A percentile compares a stretch with the other conserved stretches of the same genome.
Conservation (phyloP, 2,329 filamentous ascomycete genomes). For the Hymenoscyphus fraxineus region DNA sequence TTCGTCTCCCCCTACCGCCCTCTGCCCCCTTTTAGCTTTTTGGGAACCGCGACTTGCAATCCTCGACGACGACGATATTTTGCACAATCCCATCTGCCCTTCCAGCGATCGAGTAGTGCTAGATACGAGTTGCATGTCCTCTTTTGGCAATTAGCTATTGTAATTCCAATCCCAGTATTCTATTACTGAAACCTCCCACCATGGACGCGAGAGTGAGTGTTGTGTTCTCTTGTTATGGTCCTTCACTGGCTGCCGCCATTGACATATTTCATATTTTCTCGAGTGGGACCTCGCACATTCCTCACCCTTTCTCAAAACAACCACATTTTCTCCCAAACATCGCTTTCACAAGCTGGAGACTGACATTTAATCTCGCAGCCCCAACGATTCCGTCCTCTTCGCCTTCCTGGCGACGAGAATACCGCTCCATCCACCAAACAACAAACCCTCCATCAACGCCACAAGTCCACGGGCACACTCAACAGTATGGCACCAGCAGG, state of each 20-base stretch:
- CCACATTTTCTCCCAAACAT: conserved; percentile 18
- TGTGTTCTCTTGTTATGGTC: conserved; percentile 14
- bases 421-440: conserved; percentile 46
- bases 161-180: conserved; percentile 20
- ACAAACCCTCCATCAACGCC: conserved; percentile 69
- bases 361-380: conserved; percentile 51
- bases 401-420: conserved; percentile 69
- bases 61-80: conserved; percentile 14
- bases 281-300: conserved; percentile 20
- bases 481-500: conserved; percentile 47
- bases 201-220: conserved; percentile 43
- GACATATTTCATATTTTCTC: background rate
- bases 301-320: conserved; percentile 22
- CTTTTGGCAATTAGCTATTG: conserved; percentile 23
- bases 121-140: conserved; percentile 10
- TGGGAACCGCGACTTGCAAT: conserved; percentile 26
- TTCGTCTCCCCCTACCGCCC: conserved; percentile 4
- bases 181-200: conserved; percentile 24
- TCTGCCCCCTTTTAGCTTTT: conserved; percentile 23
- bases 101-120: conserved; percentile 11
- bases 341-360: conserved; percentile 14
- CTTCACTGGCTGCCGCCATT: conserved; percentile 5
- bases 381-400: conserved; percentile 60
- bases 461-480: conserved; percentile 73
- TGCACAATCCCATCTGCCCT: conserved; percentile 2